Evolutionary conservation across 345 rosid species (phyloP).

Genomic region (Balakata baccata): DNA sequence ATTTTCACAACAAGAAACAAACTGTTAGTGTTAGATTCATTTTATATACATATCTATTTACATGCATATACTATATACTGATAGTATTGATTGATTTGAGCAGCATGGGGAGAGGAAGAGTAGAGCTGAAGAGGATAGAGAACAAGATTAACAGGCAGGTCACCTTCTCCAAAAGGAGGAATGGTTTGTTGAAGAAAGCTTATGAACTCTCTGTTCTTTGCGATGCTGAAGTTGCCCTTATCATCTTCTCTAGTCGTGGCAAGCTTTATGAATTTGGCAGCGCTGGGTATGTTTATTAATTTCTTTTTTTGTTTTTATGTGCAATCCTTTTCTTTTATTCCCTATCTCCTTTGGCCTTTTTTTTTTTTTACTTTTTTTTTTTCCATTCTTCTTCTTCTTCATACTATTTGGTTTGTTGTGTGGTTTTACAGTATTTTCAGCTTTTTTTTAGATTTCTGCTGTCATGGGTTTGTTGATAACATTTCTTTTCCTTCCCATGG

Average conservation of each 20-base stretch:
- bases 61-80: too few species aligned
- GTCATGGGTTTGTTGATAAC: not conserved
- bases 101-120: conserved; percentile 84
- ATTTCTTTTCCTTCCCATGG: not conserved
- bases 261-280: conserved; percentile 82
- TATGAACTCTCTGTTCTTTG: conserved; percentile 83
- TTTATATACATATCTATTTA: too few species aligned
- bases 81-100: too few species aligned
- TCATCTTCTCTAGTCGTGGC: conserved; percentile 83
- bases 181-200: conserved; percentile 76
- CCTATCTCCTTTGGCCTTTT: too few species aligned
- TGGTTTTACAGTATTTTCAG: not conserved
- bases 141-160: conserved; percentile 86
- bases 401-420: not conserved
- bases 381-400: not conserved
- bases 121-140: conserved; percentile 85
- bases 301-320: not conserved
- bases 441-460: not conserved
- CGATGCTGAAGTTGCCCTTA: conserved; percentile 80
- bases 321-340: not conserved
- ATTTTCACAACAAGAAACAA: not conserved
- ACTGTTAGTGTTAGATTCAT: too few species aligned
- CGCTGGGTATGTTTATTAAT: conserved; percentile 39
- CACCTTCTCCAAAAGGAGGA: conserved; percentile 79
- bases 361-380: not conserved